Evolutionary conservation across 2,329 filamentous ascomycete species (phyloP), one percentile per base, ranked within the genome.

Genomic region (Exophiala spinifera): DNA sequence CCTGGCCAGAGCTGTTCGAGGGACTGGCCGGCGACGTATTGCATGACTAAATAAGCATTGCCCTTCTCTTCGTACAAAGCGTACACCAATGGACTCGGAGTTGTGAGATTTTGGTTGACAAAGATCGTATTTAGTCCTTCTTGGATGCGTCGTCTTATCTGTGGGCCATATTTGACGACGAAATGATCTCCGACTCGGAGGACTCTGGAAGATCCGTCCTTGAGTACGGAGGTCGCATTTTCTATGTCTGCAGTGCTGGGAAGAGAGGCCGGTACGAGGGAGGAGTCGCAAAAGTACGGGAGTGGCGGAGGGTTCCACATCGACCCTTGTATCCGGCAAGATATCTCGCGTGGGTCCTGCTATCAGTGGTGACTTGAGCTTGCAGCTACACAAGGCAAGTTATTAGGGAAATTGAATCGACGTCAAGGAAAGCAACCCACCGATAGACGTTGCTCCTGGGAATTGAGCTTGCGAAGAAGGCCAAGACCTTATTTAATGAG

Each of bases 71-170:
- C 49, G 48, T 66, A 69, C 42, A 69, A 55, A 8, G 68, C 67
- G 48, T 64, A 71, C 17, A 71, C 64, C 17, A 52, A 60, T 17
- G 68, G 68, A 10, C 69, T 61, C 20, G 47, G 53, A 10, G 68
- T 52, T 42, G 45, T 63, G 21, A 64, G 67, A 19, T 57, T 44
- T 34, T 61, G 49, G 17, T 56, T 49, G 19, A 67, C 63, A 55
- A 68, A 69, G 2, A 67, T 55, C 67, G 69, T 67, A 49, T 67
- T 69, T 36, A 65, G 57, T 37, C 66, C 67, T 61, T 70, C 67
- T 11, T 64, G 49, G 11, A 50, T 33, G 2, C 31, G 46, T 8
- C 66, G 57, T 20, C 61, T 51, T 31, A 67, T 52, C 5, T 56
- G 46, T 14, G 34, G 37, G n/a, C 62, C 69, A 59, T 60, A 66